Percentiles rank a stretch among this genome's conserved stretches.
Conservation (phyloP, 192 early-diverging fungal genomes). For the Podila epicladia region DNA sequence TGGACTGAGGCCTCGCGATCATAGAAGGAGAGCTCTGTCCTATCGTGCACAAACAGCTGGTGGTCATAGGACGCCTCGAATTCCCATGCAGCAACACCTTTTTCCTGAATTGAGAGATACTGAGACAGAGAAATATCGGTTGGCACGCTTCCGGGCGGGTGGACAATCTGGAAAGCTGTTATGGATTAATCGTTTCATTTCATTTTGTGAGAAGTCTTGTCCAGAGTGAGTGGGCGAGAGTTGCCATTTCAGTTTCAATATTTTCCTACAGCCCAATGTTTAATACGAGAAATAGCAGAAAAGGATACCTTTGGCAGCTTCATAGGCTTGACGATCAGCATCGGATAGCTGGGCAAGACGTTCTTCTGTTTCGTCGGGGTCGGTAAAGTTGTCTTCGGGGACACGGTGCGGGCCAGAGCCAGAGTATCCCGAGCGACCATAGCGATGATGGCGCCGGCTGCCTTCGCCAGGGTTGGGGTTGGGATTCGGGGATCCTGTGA, state of each 20-base stretch:
- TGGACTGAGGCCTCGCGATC: slow-evolving; percentile 78
- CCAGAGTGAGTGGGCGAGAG: neutral
- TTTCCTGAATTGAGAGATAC: slow-evolving; percentile 79
- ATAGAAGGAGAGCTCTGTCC: slow-evolving; percentile 81
- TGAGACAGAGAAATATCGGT: slow-evolving; percentile 82
- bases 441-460: neutral
- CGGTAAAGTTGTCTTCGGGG: slow-evolving; percentile 21
- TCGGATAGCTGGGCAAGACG: slow-evolving; percentile 25
- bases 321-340: slow-evolving; percentile 33
- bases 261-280: too few species aligned
- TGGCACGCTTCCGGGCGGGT: slow-evolving; percentile 79
- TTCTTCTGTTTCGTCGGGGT: slow-evolving; percentile 29
- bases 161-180: slow-evolving; percentile 73
- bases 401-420: slow-evolving; percentile 29
- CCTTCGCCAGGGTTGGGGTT: neutral
- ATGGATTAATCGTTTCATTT: neutral
- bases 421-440: neutral
- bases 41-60: slow-evolving; percentile 70
- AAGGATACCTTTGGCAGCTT: slow-evolving; percentile 24
- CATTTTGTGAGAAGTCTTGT: too few species aligned
- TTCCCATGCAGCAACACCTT: slow-evolving; percentile 86
- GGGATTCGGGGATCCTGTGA: slow-evolving; percentile 12
- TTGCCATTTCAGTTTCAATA: too few species aligned
- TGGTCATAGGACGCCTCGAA: slow-evolving; percentile 74
- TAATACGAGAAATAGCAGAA: neutral